phyloP scores from a whole-genome alignment of 164 flowering plant species.

The Paratinospora sagittata region DNA sequence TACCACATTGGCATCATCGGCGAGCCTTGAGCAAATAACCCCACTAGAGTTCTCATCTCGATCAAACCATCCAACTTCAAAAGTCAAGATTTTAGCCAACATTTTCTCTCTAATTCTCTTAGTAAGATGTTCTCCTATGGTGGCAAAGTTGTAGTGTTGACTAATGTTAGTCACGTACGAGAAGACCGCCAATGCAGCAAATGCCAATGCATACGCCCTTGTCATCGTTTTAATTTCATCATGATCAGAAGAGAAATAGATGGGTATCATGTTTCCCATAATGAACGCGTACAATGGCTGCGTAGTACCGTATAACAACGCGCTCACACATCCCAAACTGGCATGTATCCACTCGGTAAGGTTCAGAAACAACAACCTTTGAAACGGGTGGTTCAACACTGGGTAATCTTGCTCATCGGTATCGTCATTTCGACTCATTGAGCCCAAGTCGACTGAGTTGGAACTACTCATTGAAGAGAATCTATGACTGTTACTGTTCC shows the following conservation, averaged over 20 bases:
- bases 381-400: conserved; percentile 49
- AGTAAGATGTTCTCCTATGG: conserved; percentile 78
- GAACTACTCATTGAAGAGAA: conserved; percentile 32
- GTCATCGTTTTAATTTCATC: conserved; percentile 47
- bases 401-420: conserved; percentile 14
- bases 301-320: conserved; percentile 20
- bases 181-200: conserved; percentile 44
- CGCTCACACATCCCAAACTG: conserved; percentile 37
- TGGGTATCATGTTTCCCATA: conserved; percentile 67
- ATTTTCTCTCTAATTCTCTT: conserved; percentile 73
- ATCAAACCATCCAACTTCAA: conserved; percentile 93
- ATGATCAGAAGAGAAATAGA: conserved; percentile 49
- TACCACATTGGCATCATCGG: conserved; percentile 79
- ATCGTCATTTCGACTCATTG: neutral
- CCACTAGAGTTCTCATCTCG: conserved; percentile 71
- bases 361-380: conserved; percentile 49
- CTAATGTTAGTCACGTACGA: conserved; percentile 38
- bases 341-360: conserved; percentile 74
- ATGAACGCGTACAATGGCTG: conserved; percentile 59
- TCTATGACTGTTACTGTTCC: conserved; percentile 17
- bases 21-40: conserved; percentile 72
- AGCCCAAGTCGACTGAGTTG: neutral
- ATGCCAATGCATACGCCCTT: conserved; percentile 38
- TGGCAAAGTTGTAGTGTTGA: conserved; percentile 72
- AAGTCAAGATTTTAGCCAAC: conserved; percentile 75